phyloP scores from a whole-genome alignment of 495 filamentous ascomycete genomes.

The Platismatia glauca region DNA sequence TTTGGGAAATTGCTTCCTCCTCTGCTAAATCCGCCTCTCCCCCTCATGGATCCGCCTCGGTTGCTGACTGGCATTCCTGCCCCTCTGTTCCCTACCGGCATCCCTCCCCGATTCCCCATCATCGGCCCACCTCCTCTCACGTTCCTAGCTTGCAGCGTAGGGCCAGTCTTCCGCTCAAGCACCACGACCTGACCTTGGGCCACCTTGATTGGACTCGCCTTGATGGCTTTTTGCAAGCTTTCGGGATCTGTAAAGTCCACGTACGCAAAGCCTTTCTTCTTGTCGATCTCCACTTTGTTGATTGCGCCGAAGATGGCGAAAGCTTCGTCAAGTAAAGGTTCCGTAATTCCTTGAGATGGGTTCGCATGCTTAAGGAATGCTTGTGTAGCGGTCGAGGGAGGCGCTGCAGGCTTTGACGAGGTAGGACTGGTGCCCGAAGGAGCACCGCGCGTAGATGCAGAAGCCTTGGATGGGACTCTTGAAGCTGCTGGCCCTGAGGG shows the following conservation, averaged over 20 bases:
- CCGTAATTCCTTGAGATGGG: slow-evolving; percentile 82
- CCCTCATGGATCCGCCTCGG: slow-evolving; percentile 22
- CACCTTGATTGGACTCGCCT: slow-evolving; percentile 68
- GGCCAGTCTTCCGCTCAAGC: slow-evolving; percentile 59
- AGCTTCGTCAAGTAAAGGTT: slow-evolving; percentile 60
- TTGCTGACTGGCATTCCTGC: slow-evolving; percentile 17
- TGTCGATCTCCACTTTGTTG: slow-evolving; percentile 76
- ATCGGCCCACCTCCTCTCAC: slow-evolving; percentile 10
- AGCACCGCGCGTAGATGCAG: slow-evolving; percentile 29
- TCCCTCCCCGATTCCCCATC: slow-evolving; percentile 2
- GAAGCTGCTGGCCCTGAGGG: slow-evolving; percentile 29
- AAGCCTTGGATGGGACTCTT: slow-evolving; percentile 28
- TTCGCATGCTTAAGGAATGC: slow-evolving; percentile 94
- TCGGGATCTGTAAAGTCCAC: slow-evolving; percentile 70
- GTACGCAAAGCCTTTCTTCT: slow-evolving; percentile 87
- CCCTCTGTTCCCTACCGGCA: slow-evolving; percentile 2
- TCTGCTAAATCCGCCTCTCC: slow-evolving; percentile 21
- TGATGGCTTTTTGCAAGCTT: slow-evolving; percentile 65
- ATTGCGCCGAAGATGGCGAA: slow-evolving; percentile 63
- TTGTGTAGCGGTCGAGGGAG: slow-evolving; percentile 53
- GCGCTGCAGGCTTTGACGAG: slow-evolving; percentile 18
- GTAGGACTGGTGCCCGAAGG: slow-evolving; percentile 20
- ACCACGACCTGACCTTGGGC: slow-evolving; percentile 82
- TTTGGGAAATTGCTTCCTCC: slow-evolving; percentile 6
- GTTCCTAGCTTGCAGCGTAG: slow-evolving; percentile 23